Conservation (phyloP, 139 green algal genomes). For the Parachlorella kessleri region DNA sequence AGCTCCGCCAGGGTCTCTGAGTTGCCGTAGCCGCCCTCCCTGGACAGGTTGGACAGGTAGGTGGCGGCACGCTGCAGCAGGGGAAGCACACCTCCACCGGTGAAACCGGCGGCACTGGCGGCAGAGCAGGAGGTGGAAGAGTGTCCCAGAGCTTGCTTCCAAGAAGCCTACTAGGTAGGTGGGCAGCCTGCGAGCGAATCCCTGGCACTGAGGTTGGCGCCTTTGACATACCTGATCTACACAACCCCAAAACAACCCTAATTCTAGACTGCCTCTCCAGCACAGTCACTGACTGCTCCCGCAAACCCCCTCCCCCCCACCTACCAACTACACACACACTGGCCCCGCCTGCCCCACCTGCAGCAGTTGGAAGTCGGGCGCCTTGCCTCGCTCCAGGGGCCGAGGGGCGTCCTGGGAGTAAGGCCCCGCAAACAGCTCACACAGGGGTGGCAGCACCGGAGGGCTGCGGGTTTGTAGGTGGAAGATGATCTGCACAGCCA, state of each 20-base stretch:
- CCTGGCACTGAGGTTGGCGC: no score
- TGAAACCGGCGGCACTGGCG: no score
- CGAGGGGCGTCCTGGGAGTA: constrained; percentile 12
- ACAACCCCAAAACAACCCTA: no score
- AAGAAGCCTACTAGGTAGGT: no score
- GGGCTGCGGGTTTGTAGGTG: constrained; percentile 48
- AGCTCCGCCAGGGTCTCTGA: constrained; percentile 35
- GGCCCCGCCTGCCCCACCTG: constrained; percentile 12
- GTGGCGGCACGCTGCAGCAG: neutral
- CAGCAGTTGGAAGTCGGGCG: constrained; percentile 19
- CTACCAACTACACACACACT: no score
- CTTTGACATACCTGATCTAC: no score
- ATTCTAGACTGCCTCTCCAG: no score
- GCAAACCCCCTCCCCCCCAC: no score
- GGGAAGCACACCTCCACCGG: no score
- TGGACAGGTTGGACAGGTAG: neutral
- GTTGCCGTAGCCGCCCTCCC: constrained; percentile 26
- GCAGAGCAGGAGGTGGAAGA: neutral
- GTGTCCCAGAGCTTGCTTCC: neutral
- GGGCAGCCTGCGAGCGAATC: no score
- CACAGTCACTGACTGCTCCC: no score
- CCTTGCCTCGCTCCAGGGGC: constrained; percentile 29
- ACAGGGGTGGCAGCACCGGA: constrained; percentile 49
- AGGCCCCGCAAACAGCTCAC: constrained; percentile 31
- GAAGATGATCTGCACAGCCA: constrained; percentile 49